These are phyloP conservation scores for Fraxinus platypoda DNA, from an alignment of 305 asterid genomes.

Conservation along the genomic window DNA sequence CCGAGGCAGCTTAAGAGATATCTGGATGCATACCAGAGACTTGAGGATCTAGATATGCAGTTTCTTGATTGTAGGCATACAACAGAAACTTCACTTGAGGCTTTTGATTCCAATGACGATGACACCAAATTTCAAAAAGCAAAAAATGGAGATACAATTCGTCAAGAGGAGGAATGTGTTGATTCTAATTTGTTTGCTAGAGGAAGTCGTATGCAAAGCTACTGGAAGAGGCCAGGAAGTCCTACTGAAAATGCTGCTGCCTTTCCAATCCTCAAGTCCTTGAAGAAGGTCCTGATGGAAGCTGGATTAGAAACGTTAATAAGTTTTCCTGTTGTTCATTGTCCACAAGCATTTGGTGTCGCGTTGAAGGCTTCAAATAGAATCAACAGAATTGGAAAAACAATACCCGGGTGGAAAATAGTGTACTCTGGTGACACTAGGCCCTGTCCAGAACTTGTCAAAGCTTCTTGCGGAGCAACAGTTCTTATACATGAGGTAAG, in stretches of 20 bases:
- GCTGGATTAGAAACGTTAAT: conserved; percentile 67
- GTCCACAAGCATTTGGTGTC: conserved; percentile 80
- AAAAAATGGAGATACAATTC: conserved; percentile 18
- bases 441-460: conserved; percentile 80
- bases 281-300: conserved; percentile 50
- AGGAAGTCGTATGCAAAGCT: conserved; percentile 77
- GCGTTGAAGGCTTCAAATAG: conserved; percentile 57
- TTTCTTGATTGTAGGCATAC: conserved; percentile 80
- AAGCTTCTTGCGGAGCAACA: conserved; percentile 78
- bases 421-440: conserved; percentile 97
- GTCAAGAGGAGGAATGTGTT: conserved; percentile 2
- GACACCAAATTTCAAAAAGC: background rate
- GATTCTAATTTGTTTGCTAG: conserved; percentile 51
- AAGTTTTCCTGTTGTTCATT: conserved; percentile 86
- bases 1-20: conserved; percentile 81
- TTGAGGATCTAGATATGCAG: conserved; percentile 87
- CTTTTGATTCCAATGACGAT: conserved; percentile 40
- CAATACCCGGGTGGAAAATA: conserved; percentile 85
- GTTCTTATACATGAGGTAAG: conserved; percentile 88
- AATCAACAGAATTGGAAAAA: conserved; percentile 51
- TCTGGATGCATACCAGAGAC: conserved; percentile 85
- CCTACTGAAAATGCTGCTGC: conserved; percentile 40
- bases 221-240: conserved; percentile 53
- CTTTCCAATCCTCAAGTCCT: conserved; percentile 39
- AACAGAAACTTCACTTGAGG: conserved; percentile 51